phyloP scores from a whole-genome alignment of 78 protist species.

The Dictyostelium capitatum region DNA sequence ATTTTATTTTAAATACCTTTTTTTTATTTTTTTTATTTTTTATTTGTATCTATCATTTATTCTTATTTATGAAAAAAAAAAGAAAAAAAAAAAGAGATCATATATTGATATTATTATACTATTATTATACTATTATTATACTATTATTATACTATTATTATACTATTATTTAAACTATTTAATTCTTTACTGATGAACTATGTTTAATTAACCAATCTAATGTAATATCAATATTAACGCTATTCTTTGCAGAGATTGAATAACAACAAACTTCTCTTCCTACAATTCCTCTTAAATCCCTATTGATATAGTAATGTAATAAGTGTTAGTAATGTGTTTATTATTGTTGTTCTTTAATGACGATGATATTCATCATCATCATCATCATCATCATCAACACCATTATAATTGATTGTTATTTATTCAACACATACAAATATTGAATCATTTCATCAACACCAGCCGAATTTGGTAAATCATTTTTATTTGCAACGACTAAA shows the following conservation, averaged over 20 bases:
- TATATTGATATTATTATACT: too few species aligned
- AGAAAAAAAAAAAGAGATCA: too few species aligned
- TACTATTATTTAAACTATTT: not conserved
- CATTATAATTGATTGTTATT: not conserved
- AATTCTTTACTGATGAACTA: conserved; percentile 42
- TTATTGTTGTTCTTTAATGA: too few species aligned
- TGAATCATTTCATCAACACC: conserved; percentile 87
- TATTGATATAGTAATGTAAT: not conserved
- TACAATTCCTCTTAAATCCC: conserved; percentile 71
- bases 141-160: too few species aligned
- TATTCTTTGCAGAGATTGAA: conserved; percentile 94
- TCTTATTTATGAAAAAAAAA: too few species aligned
- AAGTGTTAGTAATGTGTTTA: not conserved
- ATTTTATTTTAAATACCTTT: too few species aligned
- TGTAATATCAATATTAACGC: conserved; percentile 94
- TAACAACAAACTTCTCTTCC: conserved; percentile 96
- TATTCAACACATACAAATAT: conserved; percentile 78
- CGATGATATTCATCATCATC: not conserved
- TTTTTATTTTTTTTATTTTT: too few species aligned
- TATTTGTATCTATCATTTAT: too few species aligned
- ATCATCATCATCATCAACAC: not conserved
- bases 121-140: too few species aligned
- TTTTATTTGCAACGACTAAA: conserved; percentile 97
- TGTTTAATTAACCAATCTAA: conserved; percentile 95
- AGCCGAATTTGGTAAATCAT: conserved; percentile 93